Conservation (phyloP, 108 stramenopile genomes). For the Skeletonema menzelii region DNA sequence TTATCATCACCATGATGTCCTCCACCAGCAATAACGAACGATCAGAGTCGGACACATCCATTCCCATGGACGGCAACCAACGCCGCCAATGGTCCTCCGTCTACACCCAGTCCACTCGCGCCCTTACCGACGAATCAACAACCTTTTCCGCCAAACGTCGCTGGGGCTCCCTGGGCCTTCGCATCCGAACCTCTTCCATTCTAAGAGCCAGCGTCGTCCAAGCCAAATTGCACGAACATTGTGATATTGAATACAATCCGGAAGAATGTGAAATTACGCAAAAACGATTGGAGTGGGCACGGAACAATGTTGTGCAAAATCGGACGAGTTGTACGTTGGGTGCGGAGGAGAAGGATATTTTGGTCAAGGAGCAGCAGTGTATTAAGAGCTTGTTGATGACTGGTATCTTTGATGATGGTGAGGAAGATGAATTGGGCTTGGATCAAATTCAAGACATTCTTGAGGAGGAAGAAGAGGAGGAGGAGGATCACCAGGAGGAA, state of each 20-base stretch:
- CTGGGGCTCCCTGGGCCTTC: not conserved
- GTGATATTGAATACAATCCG: slow-evolving; percentile 4
- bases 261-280: slow-evolving; percentile 11
- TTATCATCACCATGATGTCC: too few relatives aligned
- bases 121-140: too few relatives aligned
- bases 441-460: not conserved
- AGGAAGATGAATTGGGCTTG: not conserved
- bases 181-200: not conserved
- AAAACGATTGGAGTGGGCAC: not conserved
- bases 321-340: not conserved
- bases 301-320: not conserved
- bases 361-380: slow-evolving; percentile 12
- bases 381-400: not conserved
- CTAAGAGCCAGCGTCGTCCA: not conserved
- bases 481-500: not conserved
- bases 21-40: too few relatives aligned
- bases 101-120: too few relatives aligned
- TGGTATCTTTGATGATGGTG: not conserved
- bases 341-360: not conserved
- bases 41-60: too few relatives aligned
- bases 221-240: not conserved
- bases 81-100: too few relatives aligned
- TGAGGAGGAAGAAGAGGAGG: not conserved
- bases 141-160: not conserved
- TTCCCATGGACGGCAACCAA: too few relatives aligned